A percentile compares a stretch with the other conserved stretches of the same genome.
These are phyloP conservation scores for Podospora tetraspora DNA, from an alignment of 495 filamentous ascomycete genomes.

Conservation along the genomic window DNA sequence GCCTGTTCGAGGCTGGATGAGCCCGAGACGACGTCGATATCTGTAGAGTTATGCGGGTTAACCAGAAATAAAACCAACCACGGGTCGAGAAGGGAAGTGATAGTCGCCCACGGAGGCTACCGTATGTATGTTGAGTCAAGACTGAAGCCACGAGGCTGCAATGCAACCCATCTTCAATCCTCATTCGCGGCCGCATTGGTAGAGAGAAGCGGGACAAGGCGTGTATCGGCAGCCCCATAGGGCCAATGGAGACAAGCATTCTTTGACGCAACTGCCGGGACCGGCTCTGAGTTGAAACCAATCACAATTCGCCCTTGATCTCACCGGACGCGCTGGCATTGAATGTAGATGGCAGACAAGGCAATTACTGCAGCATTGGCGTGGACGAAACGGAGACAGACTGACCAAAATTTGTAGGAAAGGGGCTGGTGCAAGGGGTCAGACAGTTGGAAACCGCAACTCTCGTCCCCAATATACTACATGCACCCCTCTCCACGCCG, in stretches of 20 bases:
- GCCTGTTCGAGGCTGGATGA: neutral
- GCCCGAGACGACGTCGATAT: neutral
- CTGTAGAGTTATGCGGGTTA: neutral
- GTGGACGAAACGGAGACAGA: too few species aligned
- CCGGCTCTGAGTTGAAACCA: too few species aligned
- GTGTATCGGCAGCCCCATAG: neutral
- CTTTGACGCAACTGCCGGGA: neutral
- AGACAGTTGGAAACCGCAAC: too few species aligned
- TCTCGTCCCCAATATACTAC: too few species aligned
- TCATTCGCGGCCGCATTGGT: neutral
- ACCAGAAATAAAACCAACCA: neutral
- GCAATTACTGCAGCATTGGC: too few species aligned
- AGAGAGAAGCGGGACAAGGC: neutral
- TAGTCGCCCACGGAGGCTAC: neutral
- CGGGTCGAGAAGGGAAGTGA: neutral
- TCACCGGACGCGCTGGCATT: too few species aligned
- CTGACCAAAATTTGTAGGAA: too few species aligned
- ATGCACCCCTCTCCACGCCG: too few species aligned
- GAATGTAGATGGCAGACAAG: too few species aligned
- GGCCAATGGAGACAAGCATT: neutral
- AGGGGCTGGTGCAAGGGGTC: too few species aligned
- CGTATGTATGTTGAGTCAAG: neutral
- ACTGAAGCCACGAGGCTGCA: neutral
- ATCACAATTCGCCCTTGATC: too few species aligned
- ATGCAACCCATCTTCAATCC: neutral